Base-by-base conservation (phyloP, 768 basidiomycete genomes). In the Boletus coccyginus region DNA sequence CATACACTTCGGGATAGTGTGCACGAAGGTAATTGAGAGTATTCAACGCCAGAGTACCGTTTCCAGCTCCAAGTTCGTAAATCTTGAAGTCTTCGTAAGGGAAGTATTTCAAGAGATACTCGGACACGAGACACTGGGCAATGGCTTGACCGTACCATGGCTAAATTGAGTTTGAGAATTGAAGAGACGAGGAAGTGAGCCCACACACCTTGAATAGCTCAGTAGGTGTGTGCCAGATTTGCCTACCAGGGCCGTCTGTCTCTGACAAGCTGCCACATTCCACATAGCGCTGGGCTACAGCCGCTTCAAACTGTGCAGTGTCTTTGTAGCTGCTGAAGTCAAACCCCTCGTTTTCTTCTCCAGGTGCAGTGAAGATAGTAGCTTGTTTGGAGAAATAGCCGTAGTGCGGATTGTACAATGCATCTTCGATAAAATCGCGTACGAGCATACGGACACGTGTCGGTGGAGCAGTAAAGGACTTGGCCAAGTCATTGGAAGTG, bases 161-260 rank as follows among this genome's bases (percentile, higher is more conserved):
- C 96, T 99, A 42, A 21, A 46, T 46, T 46, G 9, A 54, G 10
- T 50, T 40, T 61, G 13, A 70, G 62, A 21, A 21, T 31, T 24
- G 43, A 51, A 49, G 36, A 11, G 21, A 33, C 7, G 10, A 44
- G 6, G 38, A 39, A 45, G 29, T 38, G 48, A 46, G 32, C 10
- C 42, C 8, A 33, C 29, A 35, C 55, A 95, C 97, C 84, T 95
- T 94, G 79, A 99, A 98, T 32, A 99, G 73, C 68, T 98, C 97
- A 0, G 94, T 96, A 1, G 97, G 97, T 2, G 97, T 99, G 73
- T 99, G 97, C 97, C 97, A 99, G 52, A 99, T 76, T 74, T 99
- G 96, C 65, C 84, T 81, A 7, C 94, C 92, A 21, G 87, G 86
- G 11, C 88, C 89, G 38, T 84, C 78, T 55, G 73, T 74, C 59